phyloP scores from a whole-genome alignment of 176 grass and related monocot species.

The Hyparrhenia diplandra region DNA sequence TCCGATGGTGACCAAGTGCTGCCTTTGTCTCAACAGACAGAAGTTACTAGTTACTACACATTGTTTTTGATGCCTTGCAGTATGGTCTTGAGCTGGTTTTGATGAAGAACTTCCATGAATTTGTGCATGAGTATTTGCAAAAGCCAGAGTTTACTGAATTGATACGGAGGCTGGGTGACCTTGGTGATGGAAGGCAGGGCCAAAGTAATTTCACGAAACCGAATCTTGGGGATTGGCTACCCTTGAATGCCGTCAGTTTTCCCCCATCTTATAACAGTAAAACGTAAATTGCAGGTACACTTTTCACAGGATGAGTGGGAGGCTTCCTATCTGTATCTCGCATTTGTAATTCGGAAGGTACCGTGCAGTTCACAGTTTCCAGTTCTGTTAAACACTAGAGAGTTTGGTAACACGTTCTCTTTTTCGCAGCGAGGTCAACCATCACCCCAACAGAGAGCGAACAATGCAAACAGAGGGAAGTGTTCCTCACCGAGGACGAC shows the following conservation, averaged over 20 bases:
- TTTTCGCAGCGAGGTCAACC: conserved; percentile 51
- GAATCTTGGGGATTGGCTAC: neutral
- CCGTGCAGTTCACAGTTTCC: neutral
- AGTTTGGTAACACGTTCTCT: conserved; percentile 18
- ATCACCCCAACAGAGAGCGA: conserved; percentile 39
- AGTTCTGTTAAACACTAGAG: conserved; percentile 8
- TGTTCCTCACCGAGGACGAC: conserved; percentile 55
- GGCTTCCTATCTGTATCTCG: conserved; percentile 86
- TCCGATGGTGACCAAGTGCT: neutral
- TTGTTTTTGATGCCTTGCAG: conserved; percentile 35
- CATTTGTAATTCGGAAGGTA: conserved; percentile 93
- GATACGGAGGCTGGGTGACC: conserved; percentile 86
- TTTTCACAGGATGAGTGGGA: conserved; percentile 92
- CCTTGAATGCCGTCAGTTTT: neutral
- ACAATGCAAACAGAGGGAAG: conserved; percentile 65
- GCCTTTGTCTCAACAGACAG: neutral
- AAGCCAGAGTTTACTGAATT: conserved; percentile 80
- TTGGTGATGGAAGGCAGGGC: conserved; percentile 72
- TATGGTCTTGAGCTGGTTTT: conserved; percentile 83
- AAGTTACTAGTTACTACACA: conserved; percentile 10
- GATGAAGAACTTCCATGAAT: conserved; percentile 90
- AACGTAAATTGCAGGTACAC: conserved; percentile 42
- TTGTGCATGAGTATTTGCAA: conserved; percentile 80
- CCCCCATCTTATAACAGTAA: neutral
- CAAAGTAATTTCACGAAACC: conserved; percentile 54